A percentile compares a stretch with the other conserved stretches of the same genome.
Conservation (phyloP, 148 eudicot species). For the Chenopodium quinoa region DNA sequence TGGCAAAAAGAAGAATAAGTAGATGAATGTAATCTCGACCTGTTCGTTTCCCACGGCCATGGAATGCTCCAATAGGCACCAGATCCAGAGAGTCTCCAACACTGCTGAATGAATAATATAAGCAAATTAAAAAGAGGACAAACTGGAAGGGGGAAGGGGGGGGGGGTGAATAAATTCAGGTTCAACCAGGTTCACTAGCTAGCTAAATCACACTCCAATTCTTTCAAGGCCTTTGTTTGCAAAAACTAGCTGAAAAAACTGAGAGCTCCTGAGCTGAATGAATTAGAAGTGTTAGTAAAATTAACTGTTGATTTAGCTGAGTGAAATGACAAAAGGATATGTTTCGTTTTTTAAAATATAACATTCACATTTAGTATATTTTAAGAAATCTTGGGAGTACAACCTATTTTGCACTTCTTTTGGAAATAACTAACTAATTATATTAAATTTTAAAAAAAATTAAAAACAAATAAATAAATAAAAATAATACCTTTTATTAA, state of each 20-base stretch:
- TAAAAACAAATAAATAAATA: too few relatives aligned
- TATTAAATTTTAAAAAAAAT: too few relatives aligned
- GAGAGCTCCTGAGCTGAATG: neutral
- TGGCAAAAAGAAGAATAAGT: conserved; percentile 1
- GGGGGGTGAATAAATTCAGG: neutral
- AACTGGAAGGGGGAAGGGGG: too few relatives aligned
- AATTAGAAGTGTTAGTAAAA: neutral
- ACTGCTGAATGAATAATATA: conserved; percentile 35
- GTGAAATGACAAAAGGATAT: neutral
- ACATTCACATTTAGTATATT: neutral
- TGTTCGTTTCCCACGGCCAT: conserved; percentile 92
- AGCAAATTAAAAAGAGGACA: neutral
- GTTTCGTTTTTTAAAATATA: neutral
- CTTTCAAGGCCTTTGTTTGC: neutral
- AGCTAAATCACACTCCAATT: neutral
- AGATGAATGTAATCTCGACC: conserved; percentile 36
- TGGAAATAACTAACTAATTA: too few relatives aligned
- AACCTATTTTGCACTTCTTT: too few relatives aligned
- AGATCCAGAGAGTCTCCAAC: conserved; percentile 91
- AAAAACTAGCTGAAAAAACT: neutral
- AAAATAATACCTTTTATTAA: too few relatives aligned
- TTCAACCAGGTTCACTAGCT: neutral
- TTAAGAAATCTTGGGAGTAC: too few relatives aligned
- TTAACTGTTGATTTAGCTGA: neutral
- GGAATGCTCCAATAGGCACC: conserved; percentile 93